A percentile compares a stretch with the other conserved stretches of the same genome.
These are phyloP conservation scores for Russula lepida DNA, from an alignment of 768 basidiomycete species.

Conservation along the genomic window DNA sequence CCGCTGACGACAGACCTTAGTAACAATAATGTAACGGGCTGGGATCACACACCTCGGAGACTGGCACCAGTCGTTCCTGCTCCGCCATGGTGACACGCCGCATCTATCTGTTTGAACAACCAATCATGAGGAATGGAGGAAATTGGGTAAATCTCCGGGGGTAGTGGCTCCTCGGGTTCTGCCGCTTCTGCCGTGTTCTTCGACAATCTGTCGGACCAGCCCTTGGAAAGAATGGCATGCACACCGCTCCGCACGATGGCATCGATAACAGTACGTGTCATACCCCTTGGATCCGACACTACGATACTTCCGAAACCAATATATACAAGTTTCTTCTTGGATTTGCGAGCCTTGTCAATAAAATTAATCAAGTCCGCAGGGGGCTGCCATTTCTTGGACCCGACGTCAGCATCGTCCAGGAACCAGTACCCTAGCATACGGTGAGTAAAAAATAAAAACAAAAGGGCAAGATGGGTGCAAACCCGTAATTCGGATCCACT, in stretches of 20 bases:
- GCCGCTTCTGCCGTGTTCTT: conserved; percentile 48
- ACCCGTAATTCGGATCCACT: conserved; percentile 96
- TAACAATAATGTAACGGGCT: neutral
- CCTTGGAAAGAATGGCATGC: conserved; percentile 89
- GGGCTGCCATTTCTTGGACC: conserved; percentile 82
- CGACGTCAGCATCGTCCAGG: conserved; percentile 86
- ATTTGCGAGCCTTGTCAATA: conserved; percentile 66
- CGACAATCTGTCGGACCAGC: conserved; percentile 88
- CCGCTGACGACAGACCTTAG: conserved; percentile 41
- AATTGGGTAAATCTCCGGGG: conserved; percentile 75
- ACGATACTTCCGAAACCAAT: conserved; percentile 98
- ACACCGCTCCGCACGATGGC: conserved; percentile 84
- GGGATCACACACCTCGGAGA: conserved; percentile 58
- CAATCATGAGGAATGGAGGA: conserved; percentile 91
- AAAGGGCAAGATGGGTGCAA: neutral
- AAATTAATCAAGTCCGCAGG: conserved; percentile 74
- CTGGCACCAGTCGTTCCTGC: conserved; percentile 96
- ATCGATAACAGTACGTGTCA: conserved; percentile 88
- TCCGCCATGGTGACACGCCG: conserved; percentile 97
- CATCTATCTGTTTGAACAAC: conserved; percentile 89
- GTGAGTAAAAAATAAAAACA: neutral
- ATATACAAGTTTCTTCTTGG: conserved; percentile 87
- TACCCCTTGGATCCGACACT: conserved; percentile 85
- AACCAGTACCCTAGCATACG: conserved; percentile 81
- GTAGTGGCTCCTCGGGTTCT: conserved; percentile 62